Base-by-base conservation (phyloP, 306 rosid genomes). In the Acacia melanoxylon region DNA sequence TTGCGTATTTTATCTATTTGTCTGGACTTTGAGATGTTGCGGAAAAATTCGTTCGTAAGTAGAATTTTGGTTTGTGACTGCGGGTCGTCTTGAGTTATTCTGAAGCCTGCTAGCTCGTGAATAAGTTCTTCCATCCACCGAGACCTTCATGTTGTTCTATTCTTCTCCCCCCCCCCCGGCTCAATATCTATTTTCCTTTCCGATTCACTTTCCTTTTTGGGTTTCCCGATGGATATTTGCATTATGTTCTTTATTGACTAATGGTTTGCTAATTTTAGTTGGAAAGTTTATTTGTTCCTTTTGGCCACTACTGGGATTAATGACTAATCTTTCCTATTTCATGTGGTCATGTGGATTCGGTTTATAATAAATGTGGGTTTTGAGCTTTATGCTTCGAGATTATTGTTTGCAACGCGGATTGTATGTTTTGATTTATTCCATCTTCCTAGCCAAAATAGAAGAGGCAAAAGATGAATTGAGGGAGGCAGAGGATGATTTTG, bases 401-500 rank as follows among this genome's bases (percentile, higher is more conserved):
- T 10, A 24, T 59, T 16, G 33, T 3, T 59, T 59, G 10, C 11
- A 59, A 59, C 33, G 33, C 6, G 31, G 67, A 10, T 45, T 19
- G 67, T 80, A 68, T 69, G 73, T 45, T 79, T 82, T 82, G 49
- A 42, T 77, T 56, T 63, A 8, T 41, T 72, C 44, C 27, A 16
- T 78, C 75, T 59, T 76, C 54, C 11, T 76, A 93, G 97, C 84
- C 25, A 86, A 89, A 59, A 7, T 91, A 45, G 80, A 83, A 72
- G 90, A 88, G 58, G 68, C 75, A 35, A 93, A 91, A 89, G 87
- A 68, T 65, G 85, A 86, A 71, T 68, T 93, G 81, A 89, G 91
- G 71, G 89, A 89, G 72, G 89, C 91, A 0, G 98, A 95, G 83
- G 98, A 91, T 88, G 93, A 91, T 49, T 86, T 93, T 87, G 92